Evolutionary conservation across 441 rosid species (phyloP).

Genomic region (Omphalea diandra): DNA sequence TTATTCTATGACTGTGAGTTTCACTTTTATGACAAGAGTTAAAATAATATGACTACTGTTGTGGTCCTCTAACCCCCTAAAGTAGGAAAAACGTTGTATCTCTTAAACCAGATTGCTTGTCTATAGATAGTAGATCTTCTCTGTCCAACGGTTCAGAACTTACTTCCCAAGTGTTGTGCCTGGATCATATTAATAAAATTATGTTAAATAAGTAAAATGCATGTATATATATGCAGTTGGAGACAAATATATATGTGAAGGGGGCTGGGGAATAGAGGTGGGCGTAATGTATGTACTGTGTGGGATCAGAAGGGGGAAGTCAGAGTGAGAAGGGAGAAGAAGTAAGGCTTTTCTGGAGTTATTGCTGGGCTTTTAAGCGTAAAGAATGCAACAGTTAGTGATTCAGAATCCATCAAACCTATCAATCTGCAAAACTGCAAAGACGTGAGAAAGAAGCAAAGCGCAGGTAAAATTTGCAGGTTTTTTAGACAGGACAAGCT

Average conservation of each 20-base stretch:
- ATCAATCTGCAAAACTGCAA: constrained; percentile 38
- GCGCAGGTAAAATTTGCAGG: constrained; percentile 32
- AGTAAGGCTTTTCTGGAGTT: constrained; percentile 23
- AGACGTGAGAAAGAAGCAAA: constrained; percentile 77
- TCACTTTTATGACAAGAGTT: too few species aligned
- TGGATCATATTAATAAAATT: too few species aligned
- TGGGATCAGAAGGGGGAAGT: constrained; percentile 21
- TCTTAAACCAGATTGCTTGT: too few species aligned
- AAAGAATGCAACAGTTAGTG: constrained; percentile 30
- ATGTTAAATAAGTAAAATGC: background rate
- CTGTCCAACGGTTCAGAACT: too few species aligned
- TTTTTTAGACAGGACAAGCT: constrained; percentile 21
- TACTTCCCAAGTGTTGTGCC: too few species aligned
- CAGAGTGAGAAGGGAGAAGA: constrained; percentile 10
- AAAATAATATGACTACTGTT: too few species aligned
- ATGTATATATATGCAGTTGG: background rate
- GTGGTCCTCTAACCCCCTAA: too few species aligned
- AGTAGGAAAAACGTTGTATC: too few species aligned
- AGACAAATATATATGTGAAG: background rate
- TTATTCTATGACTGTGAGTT: too few species aligned
- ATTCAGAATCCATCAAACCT: constrained; percentile 48
- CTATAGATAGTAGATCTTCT: too few species aligned
- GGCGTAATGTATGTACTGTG: constrained; percentile 24
- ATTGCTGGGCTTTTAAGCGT: constrained; percentile 16
- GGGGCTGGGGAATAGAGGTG: background rate